Evolutionary conservation across 768 basidiomycete genomes (phyloP).

Genomic region (Termitomyces sp.): DNA sequence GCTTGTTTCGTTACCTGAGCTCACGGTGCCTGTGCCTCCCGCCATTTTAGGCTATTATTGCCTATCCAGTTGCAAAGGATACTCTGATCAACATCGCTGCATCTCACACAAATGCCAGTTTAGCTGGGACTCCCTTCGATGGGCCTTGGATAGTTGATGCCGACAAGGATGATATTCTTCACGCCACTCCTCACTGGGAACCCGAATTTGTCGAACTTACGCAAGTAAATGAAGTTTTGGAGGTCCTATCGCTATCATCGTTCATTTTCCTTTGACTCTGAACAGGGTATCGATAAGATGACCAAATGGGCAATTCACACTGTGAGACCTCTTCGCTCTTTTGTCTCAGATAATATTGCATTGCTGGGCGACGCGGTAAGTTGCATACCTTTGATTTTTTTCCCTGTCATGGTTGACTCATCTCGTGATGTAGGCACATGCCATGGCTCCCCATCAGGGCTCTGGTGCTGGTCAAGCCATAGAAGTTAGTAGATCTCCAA

Average conservation of each 20-base stretch:
- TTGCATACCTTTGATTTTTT: not conserved
- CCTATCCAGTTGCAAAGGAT: slow-evolving; percentile 36
- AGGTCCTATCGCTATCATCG: not conserved
- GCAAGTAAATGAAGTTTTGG: slow-evolving; percentile 17
- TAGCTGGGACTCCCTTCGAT: slow-evolving; percentile 26
- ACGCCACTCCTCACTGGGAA: slow-evolving; percentile 28
- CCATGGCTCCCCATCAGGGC: slow-evolving; percentile 45
- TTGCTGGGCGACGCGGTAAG: slow-evolving; percentile 48
- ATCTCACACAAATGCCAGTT: slow-evolving; percentile 22
- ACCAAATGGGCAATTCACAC: slow-evolving; percentile 42
- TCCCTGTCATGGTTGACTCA: not conserved
- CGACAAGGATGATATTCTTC: slow-evolving; percentile 27
- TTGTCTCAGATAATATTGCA: slow-evolving; percentile 34
- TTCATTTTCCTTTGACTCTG: not conserved
- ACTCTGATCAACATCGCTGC: slow-evolving; percentile 32
- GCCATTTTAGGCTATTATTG: slow-evolving; percentile 32
- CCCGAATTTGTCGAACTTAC: slow-evolving; percentile 28
- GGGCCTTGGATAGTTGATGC: slow-evolving; percentile 27
- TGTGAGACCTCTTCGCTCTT: slow-evolving; percentile 36
- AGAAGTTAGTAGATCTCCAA: slow-evolving; percentile 24
- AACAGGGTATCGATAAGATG: slow-evolving; percentile 3
- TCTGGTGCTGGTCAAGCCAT: slow-evolving; percentile 48
- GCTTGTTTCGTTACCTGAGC: not conserved
- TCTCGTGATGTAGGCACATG: slow-evolving; percentile 30
- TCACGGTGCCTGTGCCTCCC: not conserved